Conservation (phyloP, 148 eudicot species). For the Cornus kousa region DNA sequence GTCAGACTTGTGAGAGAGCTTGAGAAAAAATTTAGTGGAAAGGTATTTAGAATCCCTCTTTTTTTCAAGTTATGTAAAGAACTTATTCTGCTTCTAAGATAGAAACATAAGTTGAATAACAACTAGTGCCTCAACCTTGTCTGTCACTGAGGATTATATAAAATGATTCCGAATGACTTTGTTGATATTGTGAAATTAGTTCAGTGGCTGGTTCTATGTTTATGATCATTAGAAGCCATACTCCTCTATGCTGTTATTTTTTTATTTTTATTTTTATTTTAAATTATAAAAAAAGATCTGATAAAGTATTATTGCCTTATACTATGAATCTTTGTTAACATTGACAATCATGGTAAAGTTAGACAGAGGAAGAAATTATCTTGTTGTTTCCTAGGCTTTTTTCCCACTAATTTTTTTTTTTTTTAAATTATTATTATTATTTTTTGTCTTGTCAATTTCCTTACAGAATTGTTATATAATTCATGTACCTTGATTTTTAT, state of each 20-base stretch:
- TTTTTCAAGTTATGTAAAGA: background rate
- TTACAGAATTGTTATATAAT: no score
- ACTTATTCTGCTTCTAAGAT: background rate
- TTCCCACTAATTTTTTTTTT: no score
- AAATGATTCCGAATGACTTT: conserved; percentile 35
- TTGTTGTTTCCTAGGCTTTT: no score
- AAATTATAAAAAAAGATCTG: no score
- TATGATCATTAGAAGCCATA: conserved; percentile 8
- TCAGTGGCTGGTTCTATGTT: conserved; percentile 34
- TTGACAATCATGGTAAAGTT: no score
- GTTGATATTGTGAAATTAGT: conserved; percentile 43
- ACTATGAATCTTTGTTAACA: no score
- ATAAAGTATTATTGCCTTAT: no score
- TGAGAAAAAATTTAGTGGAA: conserved; percentile 59
- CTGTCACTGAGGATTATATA: conserved; percentile 31
- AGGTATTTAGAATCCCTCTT: conserved; percentile 20
- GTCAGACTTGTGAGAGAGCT: conserved; percentile 42
- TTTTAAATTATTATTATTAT: no score
- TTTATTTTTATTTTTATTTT: no score
- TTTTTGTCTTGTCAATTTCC: no score
- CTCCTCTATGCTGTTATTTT: background rate
- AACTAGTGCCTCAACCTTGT: background rate
- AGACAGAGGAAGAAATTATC: no score
- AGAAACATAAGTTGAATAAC: background rate
- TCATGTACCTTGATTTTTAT: no score